These are phyloP conservation scores for Letharia lupina DNA, from an alignment of 495 filamentous ascomycete species.

Conservation along the genomic window DNA sequence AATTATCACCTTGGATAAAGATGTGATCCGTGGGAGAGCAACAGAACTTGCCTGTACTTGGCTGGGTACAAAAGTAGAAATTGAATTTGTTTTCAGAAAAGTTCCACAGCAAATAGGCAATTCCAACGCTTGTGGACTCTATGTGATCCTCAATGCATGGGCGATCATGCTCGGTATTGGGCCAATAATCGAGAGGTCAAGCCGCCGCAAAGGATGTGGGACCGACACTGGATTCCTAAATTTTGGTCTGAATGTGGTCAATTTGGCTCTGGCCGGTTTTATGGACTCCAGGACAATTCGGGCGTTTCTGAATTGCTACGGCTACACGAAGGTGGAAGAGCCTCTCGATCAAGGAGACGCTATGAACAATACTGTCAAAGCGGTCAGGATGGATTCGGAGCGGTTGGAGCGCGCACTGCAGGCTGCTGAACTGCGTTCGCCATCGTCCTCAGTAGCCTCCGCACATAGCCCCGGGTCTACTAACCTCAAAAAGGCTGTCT, in stretches of 20 bases:
- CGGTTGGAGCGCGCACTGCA: background rate
- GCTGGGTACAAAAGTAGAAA: background rate
- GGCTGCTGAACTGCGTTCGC: background rate
- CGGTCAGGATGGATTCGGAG: background rate
- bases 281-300: background rate
- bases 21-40: background rate
- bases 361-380: background rate
- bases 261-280: background rate
- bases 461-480: background rate
- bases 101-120: background rate
- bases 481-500: no score
- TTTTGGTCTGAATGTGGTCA: background rate
- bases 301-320: background rate
- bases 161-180: background rate
- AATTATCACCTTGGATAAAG: background rate
- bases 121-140: background rate
- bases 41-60: background rate
- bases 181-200: background rate
- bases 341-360: no score
- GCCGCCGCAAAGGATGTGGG: background rate
- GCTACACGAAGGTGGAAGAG: background rate
- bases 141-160: background rate
- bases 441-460: background rate
- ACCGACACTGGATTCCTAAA: background rate
- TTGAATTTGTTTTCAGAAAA: background rate